These are phyloP conservation scores for Plenodomus tracheiphilus DNA, from an alignment of 2,329 filamentous ascomycete species.

Conservation along the genomic window DNA sequence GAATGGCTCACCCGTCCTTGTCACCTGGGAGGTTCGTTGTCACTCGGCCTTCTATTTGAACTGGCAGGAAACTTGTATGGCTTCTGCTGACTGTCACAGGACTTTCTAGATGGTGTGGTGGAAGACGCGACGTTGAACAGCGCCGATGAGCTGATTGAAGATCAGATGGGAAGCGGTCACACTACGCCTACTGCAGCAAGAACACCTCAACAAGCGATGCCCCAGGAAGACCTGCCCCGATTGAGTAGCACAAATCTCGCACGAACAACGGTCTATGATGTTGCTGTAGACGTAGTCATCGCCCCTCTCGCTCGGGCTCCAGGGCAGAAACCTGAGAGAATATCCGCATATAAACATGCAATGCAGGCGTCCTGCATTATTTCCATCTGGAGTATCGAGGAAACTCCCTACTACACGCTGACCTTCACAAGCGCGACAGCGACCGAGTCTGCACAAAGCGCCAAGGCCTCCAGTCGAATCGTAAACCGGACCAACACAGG, in stretches of 20 bases:
- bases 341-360: conserved; percentile 29
- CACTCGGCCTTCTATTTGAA: no score
- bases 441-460: conserved; percentile 12
- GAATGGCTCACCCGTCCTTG: conserved; percentile 60
- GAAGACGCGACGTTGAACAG: conserved; percentile 37
- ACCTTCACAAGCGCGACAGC: conserved; percentile 67
- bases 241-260: conserved; percentile 44
- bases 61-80: no score
- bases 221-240: conserved; percentile 15
- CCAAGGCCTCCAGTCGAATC: conserved; percentile 42
- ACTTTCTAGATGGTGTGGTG: conserved; percentile 50
- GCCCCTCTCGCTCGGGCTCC: conserved; percentile 44
- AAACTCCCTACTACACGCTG: conserved; percentile 70
- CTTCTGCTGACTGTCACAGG: conserved; percentile 15
- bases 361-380: conserved; percentile 75
- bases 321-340: conserved; percentile 18
- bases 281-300: conserved; percentile 70
- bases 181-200: conserved; percentile 33
- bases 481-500: conserved; percentile 48
- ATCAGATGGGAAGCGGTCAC: conserved; percentile 24
- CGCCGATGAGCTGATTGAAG: conserved; percentile 14
- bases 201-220: conserved; percentile 5
- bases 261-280: conserved; percentile 57
- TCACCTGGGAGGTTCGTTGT: conserved; percentile 55
- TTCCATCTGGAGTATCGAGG: conserved; percentile 71